Evolutionary conservation across 1,284 basidiomycete genomes (phyloP), one percentile per base, ranked within the genome.

Genomic region (Garcileccinum viscosum): DNA sequence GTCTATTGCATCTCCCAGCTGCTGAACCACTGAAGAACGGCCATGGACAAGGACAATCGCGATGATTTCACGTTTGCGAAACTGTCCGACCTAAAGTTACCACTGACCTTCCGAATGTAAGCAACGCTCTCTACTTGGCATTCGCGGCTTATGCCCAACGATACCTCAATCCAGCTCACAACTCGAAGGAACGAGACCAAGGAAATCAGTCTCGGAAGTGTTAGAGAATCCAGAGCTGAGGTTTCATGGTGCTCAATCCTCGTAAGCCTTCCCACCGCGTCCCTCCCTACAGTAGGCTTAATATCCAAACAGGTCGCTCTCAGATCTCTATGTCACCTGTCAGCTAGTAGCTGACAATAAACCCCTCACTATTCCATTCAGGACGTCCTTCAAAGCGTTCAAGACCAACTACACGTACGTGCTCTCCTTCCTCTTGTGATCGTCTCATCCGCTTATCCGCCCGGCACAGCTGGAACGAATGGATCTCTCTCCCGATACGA

Each of bases 281-380:
- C 70, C 47, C 62, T 63, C 63, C 37, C 22, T 47, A 47, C 4
- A 14, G 56, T 42, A 53, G 24, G 42, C 76, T 75, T 80, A 75
- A 82, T 63, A 72, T 72, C 67, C 71, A 74, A 70, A 73, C 80
- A 73, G 93, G 70, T 89, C 87, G 7, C 87, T 93, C 73, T 94
- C 96, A 75, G 97, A 99, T 82, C 88, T 99, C 69, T 97, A 95
- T 80, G 93, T 99, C 62, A 95, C 93, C 15, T 94, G 94, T 75
- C 94, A 97, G 76, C 89, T 99, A 17, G 89, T 94, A 71, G 93
- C 96, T 7, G 95, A 97, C 80, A 97, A 97, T 81, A 96, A 97
- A 78, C 95, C 95, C 0, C 84, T 97, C 50, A 96, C 95, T 0
- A 92, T 97, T 33, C 93, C 95, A 0, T 95, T 94, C 76, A 90